Conservation (phyloP, 2,329 filamentous ascomycete species). For the Sclerotinia minor region DNA sequence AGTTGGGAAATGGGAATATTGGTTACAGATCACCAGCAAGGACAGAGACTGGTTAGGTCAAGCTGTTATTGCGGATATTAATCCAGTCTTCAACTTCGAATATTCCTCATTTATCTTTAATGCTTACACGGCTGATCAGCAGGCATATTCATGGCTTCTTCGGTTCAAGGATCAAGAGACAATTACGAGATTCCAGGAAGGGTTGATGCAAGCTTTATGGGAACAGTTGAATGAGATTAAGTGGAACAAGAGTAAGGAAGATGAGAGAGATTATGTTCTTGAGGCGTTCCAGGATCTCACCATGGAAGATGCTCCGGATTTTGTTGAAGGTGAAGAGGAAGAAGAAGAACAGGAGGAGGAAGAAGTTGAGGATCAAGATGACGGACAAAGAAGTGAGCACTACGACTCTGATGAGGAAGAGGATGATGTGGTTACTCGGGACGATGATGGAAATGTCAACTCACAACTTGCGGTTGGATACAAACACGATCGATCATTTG, state of each 20-base stretch:
- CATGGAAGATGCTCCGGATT: slow-evolving; percentile 74
- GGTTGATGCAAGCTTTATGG: slow-evolving; percentile 93
- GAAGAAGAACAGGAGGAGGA: slow-evolving; percentile 52
- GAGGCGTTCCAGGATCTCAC: slow-evolving; percentile 93
- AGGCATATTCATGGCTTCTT: slow-evolving; percentile 92
- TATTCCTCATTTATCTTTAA: slow-evolving; percentile 99
- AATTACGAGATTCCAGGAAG: slow-evolving; percentile 86
- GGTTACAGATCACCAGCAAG: slow-evolving; percentile 79
- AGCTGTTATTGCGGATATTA: slow-evolving; percentile 83
- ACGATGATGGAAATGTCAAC: slow-evolving; percentile 81
- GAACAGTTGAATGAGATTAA: slow-evolving; percentile 93
- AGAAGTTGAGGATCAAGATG: slow-evolving; percentile 59
- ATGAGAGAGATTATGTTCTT: slow-evolving; percentile 89
- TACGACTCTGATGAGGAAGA: slow-evolving; percentile 78
- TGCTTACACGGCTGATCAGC: slow-evolving; percentile 84
- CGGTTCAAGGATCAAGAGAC: slow-evolving; percentile 83
- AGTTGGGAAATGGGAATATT: slow-evolving; percentile 90
- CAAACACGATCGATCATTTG: slow-evolving; percentile 95
- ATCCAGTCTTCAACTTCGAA: slow-evolving; percentile 98
- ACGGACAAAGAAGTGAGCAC: slow-evolving; percentile 68
- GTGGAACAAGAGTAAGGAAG: slow-evolving; percentile 89
- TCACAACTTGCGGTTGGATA: slow-evolving; percentile 94
- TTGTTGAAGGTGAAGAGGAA: slow-evolving; percentile 48
- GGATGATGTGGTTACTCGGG: slow-evolving; percentile 66
- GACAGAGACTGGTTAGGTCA: slow-evolving; percentile 86